phyloP scores from a whole-genome alignment of 306 rosid genomes.

The Gillenia trifoliata region DNA sequence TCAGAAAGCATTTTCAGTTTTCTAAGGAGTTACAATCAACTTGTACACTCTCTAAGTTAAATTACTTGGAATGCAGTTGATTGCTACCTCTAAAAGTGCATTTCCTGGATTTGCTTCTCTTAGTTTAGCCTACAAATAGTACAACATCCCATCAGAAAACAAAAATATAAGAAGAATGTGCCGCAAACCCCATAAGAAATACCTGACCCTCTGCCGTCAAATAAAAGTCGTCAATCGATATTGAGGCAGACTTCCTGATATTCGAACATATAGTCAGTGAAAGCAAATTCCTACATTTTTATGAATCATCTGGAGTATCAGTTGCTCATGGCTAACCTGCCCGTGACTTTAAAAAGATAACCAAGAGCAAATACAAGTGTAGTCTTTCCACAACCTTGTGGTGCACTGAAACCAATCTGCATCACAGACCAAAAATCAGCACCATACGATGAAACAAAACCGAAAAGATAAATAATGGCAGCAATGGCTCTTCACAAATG shows the following conservation, averaged over 20 bases:
- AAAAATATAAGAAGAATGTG: conserved; percentile 7
- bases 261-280: conserved; percentile 20
- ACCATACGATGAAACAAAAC: neutral
- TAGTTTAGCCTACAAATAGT: conserved; percentile 57
- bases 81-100: conserved; percentile 81
- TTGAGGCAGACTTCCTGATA: conserved; percentile 80
- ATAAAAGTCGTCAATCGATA: conserved; percentile 92
- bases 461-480: neutral
- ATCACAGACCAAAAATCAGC: conserved; percentile 13
- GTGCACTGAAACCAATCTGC: conserved; percentile 97
- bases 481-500: neutral
- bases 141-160: conserved; percentile 25
- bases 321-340: conserved; percentile 40
- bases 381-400: conserved; percentile 99
- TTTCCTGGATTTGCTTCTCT: conserved; percentile 73
- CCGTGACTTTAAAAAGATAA: conserved; percentile 56
- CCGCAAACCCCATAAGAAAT: conserved; percentile 15
- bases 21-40: neutral
- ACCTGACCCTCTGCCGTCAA: conserved; percentile 87
- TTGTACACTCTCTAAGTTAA: neutral
- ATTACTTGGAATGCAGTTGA: conserved; percentile 4
- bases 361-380: conserved; percentile 91
- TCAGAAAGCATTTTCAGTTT: neutral
- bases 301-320: neutral
- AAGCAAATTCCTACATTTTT: conserved; percentile 6